Percentiles rank a stretch among this genome's conserved stretches.
These are phyloP conservation scores for Coniella vitis DNA, from an alignment of 2,329 filamentous ascomycete species.

Conservation along the genomic window DNA sequence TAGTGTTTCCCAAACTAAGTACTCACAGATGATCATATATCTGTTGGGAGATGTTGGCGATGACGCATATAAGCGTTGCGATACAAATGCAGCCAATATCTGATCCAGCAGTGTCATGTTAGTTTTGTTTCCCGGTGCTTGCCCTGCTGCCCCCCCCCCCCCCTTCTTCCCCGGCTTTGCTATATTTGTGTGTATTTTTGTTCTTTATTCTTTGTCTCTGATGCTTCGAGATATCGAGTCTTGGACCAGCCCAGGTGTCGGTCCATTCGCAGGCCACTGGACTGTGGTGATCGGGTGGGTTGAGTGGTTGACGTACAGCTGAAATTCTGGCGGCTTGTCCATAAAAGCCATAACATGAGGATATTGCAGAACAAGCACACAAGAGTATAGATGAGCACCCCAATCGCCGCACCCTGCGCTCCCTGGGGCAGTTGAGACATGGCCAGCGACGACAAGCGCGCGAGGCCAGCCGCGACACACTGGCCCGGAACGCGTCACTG, in stretches of 20 bases:
- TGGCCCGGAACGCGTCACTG: too few relatives aligned
- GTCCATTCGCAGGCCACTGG: too few relatives aligned
- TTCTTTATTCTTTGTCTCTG: too few relatives aligned
- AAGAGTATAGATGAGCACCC: constrained; percentile 3
- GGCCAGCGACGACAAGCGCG: not conserved
- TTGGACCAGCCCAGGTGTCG: too few relatives aligned
- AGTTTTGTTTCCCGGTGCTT: not conserved
- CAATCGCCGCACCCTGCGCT: not conserved
- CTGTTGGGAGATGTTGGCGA: constrained; percentile 3
- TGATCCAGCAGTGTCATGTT: not conserved
- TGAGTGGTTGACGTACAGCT: constrained; percentile 6
- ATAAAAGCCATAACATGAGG: constrained; percentile 8
- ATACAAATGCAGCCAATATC: constrained; percentile 8
- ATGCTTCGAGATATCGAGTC: too few relatives aligned
- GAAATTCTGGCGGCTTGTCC: constrained; percentile 4
- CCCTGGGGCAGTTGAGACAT: constrained; percentile 7
- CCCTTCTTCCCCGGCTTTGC: too few relatives aligned
- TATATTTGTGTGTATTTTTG: too few relatives aligned
- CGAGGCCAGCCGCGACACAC: too few relatives aligned
- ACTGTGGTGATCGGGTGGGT: too few relatives aligned
- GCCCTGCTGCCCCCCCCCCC: too few relatives aligned
- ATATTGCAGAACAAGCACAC: constrained; percentile 5
- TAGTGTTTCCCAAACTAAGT: too few relatives aligned
- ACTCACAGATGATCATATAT: constrained; percentile 6
- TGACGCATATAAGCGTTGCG: not conserved